Base-by-base conservation (phyloP, 345 rosid species). In the Eucalyptus dawsonii region DNA sequence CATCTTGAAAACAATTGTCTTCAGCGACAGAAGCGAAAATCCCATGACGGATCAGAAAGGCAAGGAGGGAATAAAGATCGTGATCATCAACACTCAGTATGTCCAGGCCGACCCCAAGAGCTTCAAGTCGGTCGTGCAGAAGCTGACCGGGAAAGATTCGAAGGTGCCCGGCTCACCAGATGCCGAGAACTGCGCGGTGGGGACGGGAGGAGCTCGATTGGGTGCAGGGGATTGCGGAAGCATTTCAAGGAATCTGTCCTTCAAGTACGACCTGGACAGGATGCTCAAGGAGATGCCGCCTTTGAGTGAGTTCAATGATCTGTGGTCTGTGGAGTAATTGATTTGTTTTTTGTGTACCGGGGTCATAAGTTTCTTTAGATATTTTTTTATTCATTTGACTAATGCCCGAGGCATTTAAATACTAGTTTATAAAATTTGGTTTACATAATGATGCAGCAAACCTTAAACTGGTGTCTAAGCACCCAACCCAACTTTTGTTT, bases 61-160 rank as follows among this genome's bases (percentile, higher is more conserved):
- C 47, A 14, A 31, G 86, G 31, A 40, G 88, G 60, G 60, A 60
- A 89, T 93, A 91, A 94, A 92, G 90, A 93, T 94, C 88, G 95
- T 93, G 65, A 81, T 93, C 50, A 94, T 94, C 87, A 80, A 90
- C 90, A 93, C 96, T 13, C 91, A 89, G 58, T 93, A 93, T 25
- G 94, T 94, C 37, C 89, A 93, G 83, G 91, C 96, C 25, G 95
- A 94, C 87, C 93, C 93, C 62, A 87, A 80, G 87, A 94, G 90
- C 88, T 94, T 94, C 93, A 93, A 94, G 88, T 92, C 93, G 9
- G 93, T 93, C n/a, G 96, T 94, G 87, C 96, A 94, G 54, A 90
- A 92, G 65, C 89, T 94, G n/a, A 94, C 96, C 11, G 94, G 96
- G 45, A 93, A 94, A 51, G 90, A 93, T 62, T 92, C 96, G 16